Evolutionary conservation across 345 rosid species (phyloP), one percentile per base, ranked within the genome.

Genomic region (Populus alba): DNA sequence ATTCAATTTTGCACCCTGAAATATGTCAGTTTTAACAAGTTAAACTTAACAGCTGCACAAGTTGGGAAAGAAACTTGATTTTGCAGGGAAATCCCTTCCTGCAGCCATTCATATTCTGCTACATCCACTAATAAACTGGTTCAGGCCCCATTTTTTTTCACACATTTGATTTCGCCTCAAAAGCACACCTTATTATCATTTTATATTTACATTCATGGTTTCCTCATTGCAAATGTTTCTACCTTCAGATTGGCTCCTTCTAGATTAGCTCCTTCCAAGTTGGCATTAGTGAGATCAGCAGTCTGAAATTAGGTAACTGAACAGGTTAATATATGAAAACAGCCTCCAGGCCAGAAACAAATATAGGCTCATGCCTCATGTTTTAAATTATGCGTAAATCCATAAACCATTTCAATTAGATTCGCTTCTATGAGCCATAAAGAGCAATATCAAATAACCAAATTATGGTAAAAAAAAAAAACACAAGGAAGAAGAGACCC

Each of bases 231-330:
- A 66, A 63, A 62, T 39, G 70, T 8, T 53, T 47, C 73, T 84
- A 91, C 99, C 93, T 95, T 95, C 79, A 95, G 81, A 86, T 95
- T 95, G 75, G 97, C 98, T 78, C 98, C 99, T 88, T 95, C 99
- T 38, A 93, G 82, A 85, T 90, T 93, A 57, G 97, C 98, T 74
- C 98, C 97, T 86, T 95, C 96, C 80, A 95, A 82, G 88, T 95
- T 95, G 73, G 98, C 98, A 86, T 92, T 86, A 27, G 98, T 95
- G 76, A 93, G 94, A 87, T 95, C 97, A 35, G 97, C 99, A 77
- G 82, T 85, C 99, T 95, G 90, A 66, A 75, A 81, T 71, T n/a
- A 61, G 43, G 31, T 8, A 37, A 72, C 27, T 9, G 68, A 66
- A 38, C 27, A 57, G 38, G 69, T 55, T 69, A 77, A 61, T 38